phyloP scores from a whole-genome alignment of 108 stramenopile species.

The Parietichytrium sp. region DNA sequence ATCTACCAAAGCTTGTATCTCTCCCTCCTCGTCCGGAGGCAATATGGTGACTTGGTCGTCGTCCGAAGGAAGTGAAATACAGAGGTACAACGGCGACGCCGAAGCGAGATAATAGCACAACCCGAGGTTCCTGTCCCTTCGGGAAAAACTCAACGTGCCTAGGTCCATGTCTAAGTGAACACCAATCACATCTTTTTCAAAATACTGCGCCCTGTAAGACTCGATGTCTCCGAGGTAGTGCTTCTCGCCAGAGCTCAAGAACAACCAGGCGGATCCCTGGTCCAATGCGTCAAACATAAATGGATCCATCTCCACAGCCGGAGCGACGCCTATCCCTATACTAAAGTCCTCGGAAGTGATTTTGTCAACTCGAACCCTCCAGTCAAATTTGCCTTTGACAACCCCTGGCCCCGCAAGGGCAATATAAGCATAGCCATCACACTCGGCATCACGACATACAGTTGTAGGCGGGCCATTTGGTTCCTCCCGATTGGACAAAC shows the following conservation, averaged over 20 bases:
- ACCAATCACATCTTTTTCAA: background rate
- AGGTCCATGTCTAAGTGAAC: conserved; percentile 7
- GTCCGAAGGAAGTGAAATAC: background rate
- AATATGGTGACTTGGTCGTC: background rate
- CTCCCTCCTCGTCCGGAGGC: background rate
- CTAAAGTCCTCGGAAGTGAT: background rate
- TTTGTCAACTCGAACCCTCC: background rate
- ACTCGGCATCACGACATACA: background rate
- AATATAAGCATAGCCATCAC: conserved; percentile 23
- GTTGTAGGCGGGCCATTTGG: background rate
- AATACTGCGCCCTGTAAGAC: background rate
- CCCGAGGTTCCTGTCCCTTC: background rate
- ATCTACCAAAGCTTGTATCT: background rate
- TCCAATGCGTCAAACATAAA: conserved; percentile 11
- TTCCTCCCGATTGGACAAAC: background rate
- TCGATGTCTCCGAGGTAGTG: background rate
- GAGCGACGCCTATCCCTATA: background rate
- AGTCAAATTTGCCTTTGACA: background rate
- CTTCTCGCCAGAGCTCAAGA: background rate
- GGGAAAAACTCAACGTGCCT: background rate
- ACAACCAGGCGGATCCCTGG: conserved; percentile 4
- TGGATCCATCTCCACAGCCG: background rate
- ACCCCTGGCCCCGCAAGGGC: background rate
- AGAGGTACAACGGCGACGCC: background rate
- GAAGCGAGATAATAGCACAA: background rate